Evolutionary conservation across 2,329 filamentous ascomycete species (phyloP).

Genomic region (Coniochaeta prunicola): DNA sequence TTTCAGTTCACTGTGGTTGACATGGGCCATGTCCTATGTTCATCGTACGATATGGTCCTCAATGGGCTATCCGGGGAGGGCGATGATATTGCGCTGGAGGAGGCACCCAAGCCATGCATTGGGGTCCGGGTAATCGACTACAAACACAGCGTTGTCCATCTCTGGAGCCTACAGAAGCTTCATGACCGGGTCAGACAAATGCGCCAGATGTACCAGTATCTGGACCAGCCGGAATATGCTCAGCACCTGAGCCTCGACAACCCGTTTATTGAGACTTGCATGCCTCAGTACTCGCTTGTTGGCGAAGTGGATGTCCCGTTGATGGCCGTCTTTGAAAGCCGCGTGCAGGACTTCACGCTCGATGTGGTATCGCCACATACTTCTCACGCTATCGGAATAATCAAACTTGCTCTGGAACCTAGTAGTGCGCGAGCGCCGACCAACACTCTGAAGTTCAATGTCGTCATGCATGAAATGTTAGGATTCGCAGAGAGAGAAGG

Average conservation of each 20-base stretch:
- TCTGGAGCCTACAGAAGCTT: conserved; percentile 94
- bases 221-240: conserved; percentile 89
- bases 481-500: conserved; percentile 95
- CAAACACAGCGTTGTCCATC: conserved; percentile 73
- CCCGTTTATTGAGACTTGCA: conserved; percentile 83
- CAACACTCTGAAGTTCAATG: conserved; percentile 93
- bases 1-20: conserved; percentile 95
- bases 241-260: conserved; percentile 90
- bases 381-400: conserved; percentile 79
- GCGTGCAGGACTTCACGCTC: conserved; percentile 87
- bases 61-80: conserved; percentile 85
- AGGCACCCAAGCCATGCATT: conserved; percentile 80
- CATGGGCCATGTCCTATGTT: conserved; percentile 78
- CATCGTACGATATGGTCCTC: conserved; percentile 92
- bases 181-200: conserved; percentile 81
- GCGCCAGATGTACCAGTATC: conserved; percentile 95
- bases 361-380: conserved; percentile 93
- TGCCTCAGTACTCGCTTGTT: conserved; percentile 86
- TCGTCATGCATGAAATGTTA: conserved; percentile 93
- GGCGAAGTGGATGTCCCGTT: conserved; percentile 91
- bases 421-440: conserved; percentile 88
- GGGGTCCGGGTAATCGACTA: conserved; percentile 89
- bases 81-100: conserved; percentile 72
- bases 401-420: conserved; percentile 85
- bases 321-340: conserved; percentile 85